These are phyloP conservation scores for Priceomyces castillae DNA, from an alignment of 805 yeast genomes.

Conservation along the genomic window DNA sequence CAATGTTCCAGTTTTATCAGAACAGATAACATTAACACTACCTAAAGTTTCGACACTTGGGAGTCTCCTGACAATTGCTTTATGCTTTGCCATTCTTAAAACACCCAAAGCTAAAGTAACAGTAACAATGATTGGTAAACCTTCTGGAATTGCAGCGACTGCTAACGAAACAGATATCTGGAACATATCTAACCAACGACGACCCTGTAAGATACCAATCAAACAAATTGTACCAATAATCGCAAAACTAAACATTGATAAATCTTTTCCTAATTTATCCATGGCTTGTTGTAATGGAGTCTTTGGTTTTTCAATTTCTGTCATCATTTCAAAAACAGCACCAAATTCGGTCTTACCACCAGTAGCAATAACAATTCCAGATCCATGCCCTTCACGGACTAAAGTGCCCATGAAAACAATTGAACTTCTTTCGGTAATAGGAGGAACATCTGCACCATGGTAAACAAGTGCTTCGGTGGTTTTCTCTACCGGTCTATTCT, in stretches of 20 bases:
- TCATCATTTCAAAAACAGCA: constrained; percentile 92
- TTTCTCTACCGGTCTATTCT: constrained; percentile 83
- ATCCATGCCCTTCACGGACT: constrained; percentile 93
- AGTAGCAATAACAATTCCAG: constrained; percentile 90
- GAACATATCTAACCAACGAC: constrained; percentile 96
- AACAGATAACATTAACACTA: constrained; percentile 88
- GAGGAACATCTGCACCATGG: constrained; percentile 34
- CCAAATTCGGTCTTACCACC: constrained; percentile 92
- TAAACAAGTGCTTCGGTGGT: constrained; percentile 41
- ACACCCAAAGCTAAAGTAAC: constrained; percentile 97
- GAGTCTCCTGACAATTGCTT: constrained; percentile 89
- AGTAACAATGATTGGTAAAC: constrained; percentile 95
- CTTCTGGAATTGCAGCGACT: constrained; percentile 99
- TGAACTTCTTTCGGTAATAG: constrained; percentile 66
- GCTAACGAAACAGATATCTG: constrained; percentile 96
- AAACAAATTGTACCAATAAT: constrained; percentile 91
- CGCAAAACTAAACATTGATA: constrained; percentile 78
- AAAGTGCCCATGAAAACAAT: constrained; percentile 97
- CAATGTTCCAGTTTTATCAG: constrained; percentile 82
- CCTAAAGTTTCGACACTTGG: constrained; percentile 96
- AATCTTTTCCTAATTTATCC: constrained; percentile 93
- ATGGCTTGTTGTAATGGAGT: constrained; percentile 94
- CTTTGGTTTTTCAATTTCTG: constrained; percentile 92
- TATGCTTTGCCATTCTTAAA: constrained; percentile 89
- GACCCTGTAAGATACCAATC: constrained; percentile 87